Evolutionary conservation across 495 filamentous ascomycete species (phyloP).

Genomic region (Podospora comata): DNA sequence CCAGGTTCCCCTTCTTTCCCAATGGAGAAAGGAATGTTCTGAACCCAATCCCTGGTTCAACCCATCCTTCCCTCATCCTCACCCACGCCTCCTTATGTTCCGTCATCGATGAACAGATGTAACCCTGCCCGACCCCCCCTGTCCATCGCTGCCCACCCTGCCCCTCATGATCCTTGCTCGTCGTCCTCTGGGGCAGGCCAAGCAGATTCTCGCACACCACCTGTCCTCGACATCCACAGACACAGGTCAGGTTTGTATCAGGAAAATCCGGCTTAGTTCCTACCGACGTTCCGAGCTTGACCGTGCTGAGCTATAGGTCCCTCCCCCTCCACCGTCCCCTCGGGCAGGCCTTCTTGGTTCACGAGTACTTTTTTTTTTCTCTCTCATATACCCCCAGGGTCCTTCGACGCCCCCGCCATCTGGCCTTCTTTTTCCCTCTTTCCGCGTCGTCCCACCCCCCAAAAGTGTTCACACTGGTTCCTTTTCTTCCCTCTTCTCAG

Average conservation of each 20-base stretch:
- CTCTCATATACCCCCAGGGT: conserved; percentile 48
- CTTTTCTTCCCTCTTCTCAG: conserved; percentile 36
- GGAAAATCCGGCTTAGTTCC: conserved; percentile 50
- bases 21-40: conserved; percentile 16
- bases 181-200: conserved; percentile 44
- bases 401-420: conserved; percentile 45
- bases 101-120: conserved; percentile 47
- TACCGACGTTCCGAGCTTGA: conserved; percentile 51
- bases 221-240: conserved; percentile 43
- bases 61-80: conserved; percentile 13
- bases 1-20: conserved; percentile 25
- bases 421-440: conserved; percentile 33
- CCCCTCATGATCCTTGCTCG: conserved; percentile 34
- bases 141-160: conserved; percentile 27
- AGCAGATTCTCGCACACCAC: conserved; percentile 46
- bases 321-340: conserved; percentile 26
- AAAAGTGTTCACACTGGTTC: conserved; percentile 35
- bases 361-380: conserved; percentile 29
- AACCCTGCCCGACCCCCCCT: conserved; percentile 39
- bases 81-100: conserved; percentile 18
- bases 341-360: conserved; percentile 37
- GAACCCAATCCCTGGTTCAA: conserved; percentile 25
- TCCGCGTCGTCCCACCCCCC: conserved; percentile 35
- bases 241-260: conserved; percentile 49
- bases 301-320: conserved; percentile 39